Conservation (phyloP, 83 land plant species). For the Picea abies region DNA sequence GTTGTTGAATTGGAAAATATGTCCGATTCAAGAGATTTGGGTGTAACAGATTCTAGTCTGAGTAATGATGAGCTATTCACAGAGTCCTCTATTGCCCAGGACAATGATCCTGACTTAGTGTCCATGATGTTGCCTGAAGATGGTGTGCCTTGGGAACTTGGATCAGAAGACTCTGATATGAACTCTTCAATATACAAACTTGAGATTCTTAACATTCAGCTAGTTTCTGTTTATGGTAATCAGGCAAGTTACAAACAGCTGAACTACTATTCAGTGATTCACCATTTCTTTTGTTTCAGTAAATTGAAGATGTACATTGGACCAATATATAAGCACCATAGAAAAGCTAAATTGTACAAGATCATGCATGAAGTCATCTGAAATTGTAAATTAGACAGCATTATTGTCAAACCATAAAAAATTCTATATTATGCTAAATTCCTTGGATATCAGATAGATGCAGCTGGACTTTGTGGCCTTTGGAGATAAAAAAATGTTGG, state of each 20-base stretch:
- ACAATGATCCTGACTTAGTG: neutral
- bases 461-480: no score
- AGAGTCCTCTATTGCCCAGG: no score
- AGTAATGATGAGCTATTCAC: neutral
- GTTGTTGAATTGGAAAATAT: constrained; percentile 5
- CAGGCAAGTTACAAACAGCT: constrained; percentile 35
- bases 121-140: constrained; percentile 20
- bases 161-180: constrained; percentile 23
- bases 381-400: neutral
- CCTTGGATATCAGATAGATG: no score
- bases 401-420: neutral
- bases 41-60: neutral
- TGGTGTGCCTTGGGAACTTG: constrained; percentile 27
- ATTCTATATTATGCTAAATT: no score
- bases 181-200: constrained; percentile 53
- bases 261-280: neutral
- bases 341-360: neutral
- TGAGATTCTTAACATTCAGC: constrained; percentile 57
- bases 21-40: neutral
- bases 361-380: neutral
- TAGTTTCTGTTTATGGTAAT: constrained; percentile 59
- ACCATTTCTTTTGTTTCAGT: neutral
- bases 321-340: neutral
- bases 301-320: neutral
- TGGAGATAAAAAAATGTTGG: no score